phyloP scores from a whole-genome alignment of 352 stramenopile species.

The Phytophthora constricta region DNA sequence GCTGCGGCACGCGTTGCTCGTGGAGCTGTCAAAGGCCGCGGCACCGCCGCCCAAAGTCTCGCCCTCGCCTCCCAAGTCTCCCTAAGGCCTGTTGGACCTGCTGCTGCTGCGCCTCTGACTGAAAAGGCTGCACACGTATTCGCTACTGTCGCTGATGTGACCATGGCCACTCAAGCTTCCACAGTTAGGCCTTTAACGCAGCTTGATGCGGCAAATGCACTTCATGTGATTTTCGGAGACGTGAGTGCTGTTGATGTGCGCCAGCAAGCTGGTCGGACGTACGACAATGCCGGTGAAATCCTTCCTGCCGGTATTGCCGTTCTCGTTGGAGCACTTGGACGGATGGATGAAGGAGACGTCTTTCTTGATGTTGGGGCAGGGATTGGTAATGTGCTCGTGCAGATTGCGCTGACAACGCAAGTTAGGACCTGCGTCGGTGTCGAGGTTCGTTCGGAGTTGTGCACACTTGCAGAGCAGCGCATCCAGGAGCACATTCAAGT shows the following conservation, averaged over 20 bases:
- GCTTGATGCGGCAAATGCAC: neutral
- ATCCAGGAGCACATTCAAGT: neutral
- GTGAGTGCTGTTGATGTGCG: neutral
- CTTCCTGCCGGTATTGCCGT: neutral
- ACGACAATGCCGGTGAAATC: neutral
- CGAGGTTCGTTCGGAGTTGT: slow-evolving; percentile 8
- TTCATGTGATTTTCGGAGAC: neutral
- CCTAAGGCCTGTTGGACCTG: too few relatives aligned
- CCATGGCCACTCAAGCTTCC: neutral
- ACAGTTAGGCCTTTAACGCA: neutral
- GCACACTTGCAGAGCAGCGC: neutral
- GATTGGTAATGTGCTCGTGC: slow-evolving; percentile 15
- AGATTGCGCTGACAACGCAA: slow-evolving; percentile 3
- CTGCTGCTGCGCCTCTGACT: too few relatives aligned
- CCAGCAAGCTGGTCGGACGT: neutral
- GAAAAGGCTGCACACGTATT: too few relatives aligned
- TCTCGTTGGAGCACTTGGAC: neutral
- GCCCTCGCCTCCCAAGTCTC: too few relatives aligned
- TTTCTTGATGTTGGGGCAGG: slow-evolving; percentile 15
- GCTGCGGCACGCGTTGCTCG: too few relatives aligned
- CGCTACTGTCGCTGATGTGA: neutral
- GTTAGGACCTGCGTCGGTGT: neutral
- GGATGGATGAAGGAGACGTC: neutral
- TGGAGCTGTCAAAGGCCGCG: too few relatives aligned
- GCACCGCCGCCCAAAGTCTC: too few relatives aligned